phyloP scores from a whole-genome alignment of 805 yeast species.

The Schizosaccharomyces lindneri region DNA sequence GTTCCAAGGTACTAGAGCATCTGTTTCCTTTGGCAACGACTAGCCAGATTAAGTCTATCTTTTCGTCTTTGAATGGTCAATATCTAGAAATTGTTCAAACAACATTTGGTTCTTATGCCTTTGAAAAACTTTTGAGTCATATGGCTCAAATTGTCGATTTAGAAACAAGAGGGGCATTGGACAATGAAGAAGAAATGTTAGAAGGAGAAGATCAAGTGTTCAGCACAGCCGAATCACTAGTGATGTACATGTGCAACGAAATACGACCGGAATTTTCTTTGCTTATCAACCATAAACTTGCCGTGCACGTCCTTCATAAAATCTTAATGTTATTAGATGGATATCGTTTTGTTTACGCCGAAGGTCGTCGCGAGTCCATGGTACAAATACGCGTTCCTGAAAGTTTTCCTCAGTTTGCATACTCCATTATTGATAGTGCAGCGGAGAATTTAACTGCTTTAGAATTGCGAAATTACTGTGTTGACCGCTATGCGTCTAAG shows the following conservation, averaged over 20 bases:
- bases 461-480: background rate
- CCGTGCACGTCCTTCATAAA: background rate
- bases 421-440: background rate
- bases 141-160: slow-evolving; percentile 50
- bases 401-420: background rate
- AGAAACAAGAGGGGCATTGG: slow-evolving; percentile 19
- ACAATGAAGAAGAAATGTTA: slow-evolving; percentile 8
- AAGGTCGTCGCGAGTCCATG: background rate
- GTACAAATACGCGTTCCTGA: background rate
- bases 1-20: slow-evolving; percentile 78
- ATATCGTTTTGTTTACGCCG: background rate
- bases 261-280: slow-evolving; percentile 26
- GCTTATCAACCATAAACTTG: background rate
- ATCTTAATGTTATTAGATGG: background rate
- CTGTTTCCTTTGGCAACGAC: slow-evolving; percentile 39
- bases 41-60: slow-evolving; percentile 35
- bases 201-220: slow-evolving; percentile 9
- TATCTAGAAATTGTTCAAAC: slow-evolving; percentile 53
- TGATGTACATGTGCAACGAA: slow-evolving; percentile 33
- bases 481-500: background rate
- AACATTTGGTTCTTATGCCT: slow-evolving; percentile 77
- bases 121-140: slow-evolving; percentile 60
- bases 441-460: background rate
- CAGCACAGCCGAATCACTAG: slow-evolving; percentile 39
- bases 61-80: slow-evolving; percentile 42